Base-by-base conservation (phyloP, 805 yeast species). In the Helenozyma baotianmanensis region DNA sequence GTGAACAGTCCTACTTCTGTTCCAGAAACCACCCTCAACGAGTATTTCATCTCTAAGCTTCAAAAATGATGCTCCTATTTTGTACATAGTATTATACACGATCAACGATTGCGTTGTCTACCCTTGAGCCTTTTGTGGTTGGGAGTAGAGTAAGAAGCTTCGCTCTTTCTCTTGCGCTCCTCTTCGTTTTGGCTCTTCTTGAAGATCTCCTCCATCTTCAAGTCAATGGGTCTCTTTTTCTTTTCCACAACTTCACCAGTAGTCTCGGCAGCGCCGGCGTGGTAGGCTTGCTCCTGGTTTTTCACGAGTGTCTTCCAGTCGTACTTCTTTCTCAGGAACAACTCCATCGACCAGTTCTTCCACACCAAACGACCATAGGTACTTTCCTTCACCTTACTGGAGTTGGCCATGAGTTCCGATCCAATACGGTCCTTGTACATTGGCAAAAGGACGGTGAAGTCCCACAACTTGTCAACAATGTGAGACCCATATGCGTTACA, bases 331-430 rank as follows among this genome's bases (percentile, higher is more conserved):
- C 94, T 71, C 9, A 64, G 53, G 50, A 78, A 90, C 47, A 80
- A 60, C 54, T 92, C 97, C 80, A 90, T 72, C 19, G 74, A 63
- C 97, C 97, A 92, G 56, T 90, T 90, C 55, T 82, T 85, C 97
- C 97, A 92, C 2, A 92, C 97, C 48, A 78, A 72, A 53, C 81
- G 76, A 22, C 98, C 98, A 51, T 90, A 92, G 9, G 68, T 74
- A 52, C 95, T 84, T 40, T 80, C 86, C 62, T 92, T 88, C 27
- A 92, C 82, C 40, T 71, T 68, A 23, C 76, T 81, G 24, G 80
- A 72, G 26, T 79, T 72, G 12, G 64, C 70, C 17, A 64, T 50
- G 39, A 90, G 62, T 38, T 79, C 80, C 15, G 72, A 70, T 0
- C 95, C 96, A 39, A 90, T 73, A 45, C 90, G 72, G 53, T 90